Evolutionary conservation across 768 basidiomycete species (phyloP).

Genomic region (Astraeus odoratus): DNA sequence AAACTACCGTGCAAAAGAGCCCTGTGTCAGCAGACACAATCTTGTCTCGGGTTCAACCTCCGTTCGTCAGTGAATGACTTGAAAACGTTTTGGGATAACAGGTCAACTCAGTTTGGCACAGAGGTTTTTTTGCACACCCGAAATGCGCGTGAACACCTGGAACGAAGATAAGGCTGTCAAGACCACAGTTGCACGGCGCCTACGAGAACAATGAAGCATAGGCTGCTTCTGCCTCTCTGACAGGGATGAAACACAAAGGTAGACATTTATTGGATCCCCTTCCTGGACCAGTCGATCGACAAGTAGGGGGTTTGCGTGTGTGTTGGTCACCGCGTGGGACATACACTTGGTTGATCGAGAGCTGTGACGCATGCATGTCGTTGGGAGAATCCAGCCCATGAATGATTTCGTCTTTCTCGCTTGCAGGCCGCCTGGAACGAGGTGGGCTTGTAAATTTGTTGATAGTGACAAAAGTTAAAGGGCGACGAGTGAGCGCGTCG

Average conservation of each 20-base stretch:
- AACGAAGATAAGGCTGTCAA: neutral
- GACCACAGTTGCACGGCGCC: conserved; percentile 2
- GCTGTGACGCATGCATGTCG: neutral
- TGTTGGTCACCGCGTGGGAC: neutral
- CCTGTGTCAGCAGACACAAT: too few species aligned
- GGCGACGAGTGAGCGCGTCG: conserved; percentile 12
- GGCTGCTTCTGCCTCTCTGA: conserved; percentile 22
- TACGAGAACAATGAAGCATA: conserved; percentile 23
- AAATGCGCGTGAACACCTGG: conserved; percentile 1
- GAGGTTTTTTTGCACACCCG: conserved; percentile 1
- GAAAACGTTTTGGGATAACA: too few species aligned
- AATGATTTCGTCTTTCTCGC: neutral
- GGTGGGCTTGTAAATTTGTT: conserved; percentile 12
- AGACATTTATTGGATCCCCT: conserved; percentile 1
- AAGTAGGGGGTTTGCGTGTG: neutral
- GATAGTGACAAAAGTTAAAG: conserved; percentile 23
- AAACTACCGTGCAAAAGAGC: too few species aligned
- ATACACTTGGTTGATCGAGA: neutral
- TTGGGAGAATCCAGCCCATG: neutral
- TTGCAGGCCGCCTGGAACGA: neutral
- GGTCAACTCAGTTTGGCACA: too few species aligned
- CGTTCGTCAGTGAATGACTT: too few species aligned
- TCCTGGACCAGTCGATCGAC: conserved; percentile 2
- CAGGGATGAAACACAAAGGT: conserved; percentile 19
- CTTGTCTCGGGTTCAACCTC: too few species aligned